Conservation (phyloP, 2,329 filamentous ascomycete genomes). For the Botrytis aclada region DNA sequence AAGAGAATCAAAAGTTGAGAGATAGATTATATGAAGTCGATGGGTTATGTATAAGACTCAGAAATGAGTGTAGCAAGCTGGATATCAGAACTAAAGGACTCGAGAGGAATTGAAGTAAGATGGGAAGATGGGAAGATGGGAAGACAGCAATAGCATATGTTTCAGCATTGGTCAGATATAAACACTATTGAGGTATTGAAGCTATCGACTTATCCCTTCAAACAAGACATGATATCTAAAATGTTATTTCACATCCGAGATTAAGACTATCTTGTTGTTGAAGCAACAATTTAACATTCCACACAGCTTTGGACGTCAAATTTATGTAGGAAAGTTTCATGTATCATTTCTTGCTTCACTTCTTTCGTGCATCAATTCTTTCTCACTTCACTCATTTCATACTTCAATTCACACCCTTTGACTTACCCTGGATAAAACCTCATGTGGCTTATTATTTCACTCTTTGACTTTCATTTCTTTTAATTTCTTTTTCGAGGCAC, state of each 20-base stretch:
- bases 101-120: neutral
- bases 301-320: neutral
- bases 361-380: neutral
- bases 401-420: neutral
- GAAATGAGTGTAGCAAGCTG: neutral
- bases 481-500: neutral
- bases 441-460: neutral
- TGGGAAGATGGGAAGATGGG: too few relatives aligned
- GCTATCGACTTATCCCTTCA: neutral
- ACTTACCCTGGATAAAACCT: neutral
- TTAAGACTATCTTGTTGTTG: neutral
- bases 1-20: neutral
- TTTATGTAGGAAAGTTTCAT: neutral
- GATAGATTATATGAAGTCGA: neutral
- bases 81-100: neutral
- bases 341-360: neutral
- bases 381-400: neutral
- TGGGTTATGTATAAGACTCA: constrained; percentile 4
- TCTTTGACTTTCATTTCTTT: neutral
- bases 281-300: neutral
- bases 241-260: neutral
- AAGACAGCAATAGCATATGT: neutral
- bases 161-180: neutral
- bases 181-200: neutral
- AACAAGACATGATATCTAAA: neutral